Conservation (phyloP, 2,329 filamentous ascomycete genomes). For the Hypoxylon sp. region DNA sequence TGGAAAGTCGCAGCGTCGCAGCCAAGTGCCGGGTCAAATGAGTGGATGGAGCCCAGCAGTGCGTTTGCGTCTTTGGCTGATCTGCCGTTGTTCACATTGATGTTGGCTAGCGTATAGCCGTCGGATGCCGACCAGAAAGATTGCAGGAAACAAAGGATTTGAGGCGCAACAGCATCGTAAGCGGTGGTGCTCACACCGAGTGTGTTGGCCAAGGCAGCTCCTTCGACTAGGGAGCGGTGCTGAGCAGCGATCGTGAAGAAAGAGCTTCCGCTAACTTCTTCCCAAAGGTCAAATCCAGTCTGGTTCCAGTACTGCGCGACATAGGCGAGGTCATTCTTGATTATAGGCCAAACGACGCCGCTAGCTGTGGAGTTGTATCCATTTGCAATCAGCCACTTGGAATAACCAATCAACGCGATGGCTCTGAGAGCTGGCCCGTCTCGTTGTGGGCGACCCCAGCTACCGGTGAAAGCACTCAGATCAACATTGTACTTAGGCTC, state of each 20-base stretch:
- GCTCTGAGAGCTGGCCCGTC: conserved; percentile 84
- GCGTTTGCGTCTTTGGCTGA: conserved; percentile 80
- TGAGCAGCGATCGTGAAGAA: conserved; percentile 82
- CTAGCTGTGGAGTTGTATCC: conserved; percentile 70
- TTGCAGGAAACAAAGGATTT: conserved; percentile 79
- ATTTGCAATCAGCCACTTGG: conserved; percentile 77
- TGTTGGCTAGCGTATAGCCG: conserved; percentile 76
- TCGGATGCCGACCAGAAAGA: conserved; percentile 75
- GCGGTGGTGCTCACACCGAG: conserved; percentile 71
- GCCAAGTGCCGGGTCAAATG: conserved; percentile 74
- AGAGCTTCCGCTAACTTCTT: conserved; percentile 80
- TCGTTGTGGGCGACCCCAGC: conserved; percentile 83
- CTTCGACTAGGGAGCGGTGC: conserved; percentile 77
- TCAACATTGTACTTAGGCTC: conserved; percentile 81
- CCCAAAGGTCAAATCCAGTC: conserved; percentile 83
- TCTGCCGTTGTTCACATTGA: conserved; percentile 71
- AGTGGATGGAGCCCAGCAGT: conserved; percentile 73
- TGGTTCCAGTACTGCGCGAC: conserved; percentile 78
- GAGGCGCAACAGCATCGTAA: conserved; percentile 74
- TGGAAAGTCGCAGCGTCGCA: conserved; percentile 82
- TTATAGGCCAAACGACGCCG: conserved; percentile 76
- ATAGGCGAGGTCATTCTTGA: conserved; percentile 81
- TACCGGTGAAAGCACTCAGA: conserved; percentile 71
- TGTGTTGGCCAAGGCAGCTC: conserved; percentile 72
- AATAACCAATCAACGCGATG: conserved; percentile 78